Evolutionary conservation across 345 rosid species (phyloP).

Genomic region (Pugionium dolabratum): DNA sequence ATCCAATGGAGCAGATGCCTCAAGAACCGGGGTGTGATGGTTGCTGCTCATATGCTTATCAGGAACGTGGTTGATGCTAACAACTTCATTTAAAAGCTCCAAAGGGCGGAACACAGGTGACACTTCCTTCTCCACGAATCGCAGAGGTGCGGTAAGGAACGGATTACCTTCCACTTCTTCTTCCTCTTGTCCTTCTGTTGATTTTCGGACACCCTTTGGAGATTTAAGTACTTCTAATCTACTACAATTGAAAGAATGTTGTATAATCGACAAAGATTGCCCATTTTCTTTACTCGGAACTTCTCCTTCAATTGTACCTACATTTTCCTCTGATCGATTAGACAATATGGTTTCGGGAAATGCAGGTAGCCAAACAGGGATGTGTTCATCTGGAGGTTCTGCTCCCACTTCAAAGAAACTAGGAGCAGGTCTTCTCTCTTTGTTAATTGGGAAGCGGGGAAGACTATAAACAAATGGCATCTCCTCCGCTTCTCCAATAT

Average conservation of each 20-base stretch:
- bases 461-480: conserved; percentile 66
- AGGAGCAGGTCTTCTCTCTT: conserved; percentile 47
- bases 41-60: conserved; percentile 39
- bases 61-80: conserved; percentile 32
- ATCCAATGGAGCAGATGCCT: conserved; percentile 57
- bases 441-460: conserved; percentile 59
- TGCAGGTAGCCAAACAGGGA: conserved; percentile 80
- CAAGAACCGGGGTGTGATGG: conserved; percentile 46
- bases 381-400: conserved; percentile 70
- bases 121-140: conserved; percentile 58
- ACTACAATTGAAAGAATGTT: conserved; percentile 41
- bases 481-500: conserved; percentile 52
- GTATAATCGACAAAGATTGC: conserved; percentile 44
- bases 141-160: conserved; percentile 66
- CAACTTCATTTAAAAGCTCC: conserved; percentile 47
- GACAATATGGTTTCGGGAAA: conserved; percentile 58
- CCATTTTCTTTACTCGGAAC: conserved; percentile 42
- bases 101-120: conserved; percentile 52
- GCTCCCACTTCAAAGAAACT: conserved; percentile 57
- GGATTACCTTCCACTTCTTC: conserved; percentile 51
- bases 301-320: conserved; percentile 39
- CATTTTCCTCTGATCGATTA: conserved; percentile 37
- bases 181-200: conserved; percentile 29
- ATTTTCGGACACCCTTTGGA: conserved; percentile 40
- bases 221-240: conserved; percentile 47